A percentile compares a stretch with the other conserved stretches of the same genome.
Evolutionary conservation across 129 eudicot genomes (phyloP).

Genomic region (Chrysanthemum seticuspe): DNA sequence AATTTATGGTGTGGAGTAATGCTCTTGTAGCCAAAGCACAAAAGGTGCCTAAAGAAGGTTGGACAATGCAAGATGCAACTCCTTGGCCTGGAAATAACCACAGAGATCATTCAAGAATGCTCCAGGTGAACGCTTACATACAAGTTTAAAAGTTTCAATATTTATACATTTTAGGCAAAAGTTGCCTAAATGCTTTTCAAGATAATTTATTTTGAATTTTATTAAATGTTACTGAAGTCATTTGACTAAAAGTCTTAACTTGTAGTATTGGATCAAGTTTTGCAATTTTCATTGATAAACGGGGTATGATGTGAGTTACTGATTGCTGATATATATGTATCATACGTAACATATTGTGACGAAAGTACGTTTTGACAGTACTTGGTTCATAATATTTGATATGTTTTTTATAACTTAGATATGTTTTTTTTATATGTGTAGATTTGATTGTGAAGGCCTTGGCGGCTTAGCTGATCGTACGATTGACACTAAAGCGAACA

Average conservation of each 20-base stretch:
- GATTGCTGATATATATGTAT: constrained; percentile 10
- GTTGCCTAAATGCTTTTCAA: neutral
- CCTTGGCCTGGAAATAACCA: constrained; percentile 71
- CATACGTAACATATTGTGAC: neutral
- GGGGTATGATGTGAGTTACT: neutral
- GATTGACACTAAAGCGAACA: too few species aligned
- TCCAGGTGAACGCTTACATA: constrained; percentile 38
- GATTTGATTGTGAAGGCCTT: too few species aligned
- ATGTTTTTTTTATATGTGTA: too few species aligned
- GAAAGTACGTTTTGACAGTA: too few species aligned
- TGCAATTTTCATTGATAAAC: too few species aligned
- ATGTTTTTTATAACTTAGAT: too few species aligned
- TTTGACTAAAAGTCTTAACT: neutral
- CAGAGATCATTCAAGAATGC: constrained; percentile 71
- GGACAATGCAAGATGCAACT: constrained; percentile 65
- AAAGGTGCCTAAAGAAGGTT: constrained; percentile 58
- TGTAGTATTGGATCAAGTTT: too few species aligned
- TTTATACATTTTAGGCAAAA: neutral
- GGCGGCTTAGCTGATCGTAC: too few species aligned
- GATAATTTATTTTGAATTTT: neutral
- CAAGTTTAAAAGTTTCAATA: neutral
- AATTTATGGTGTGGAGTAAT: constrained; percentile 55
- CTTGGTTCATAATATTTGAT: too few species aligned
- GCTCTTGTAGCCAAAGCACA: constrained; percentile 61
- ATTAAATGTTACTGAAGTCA: neutral